phyloP scores from a whole-genome alignment of 768 basidiomycete species.

The Tricholoma saponaceum region DNA sequence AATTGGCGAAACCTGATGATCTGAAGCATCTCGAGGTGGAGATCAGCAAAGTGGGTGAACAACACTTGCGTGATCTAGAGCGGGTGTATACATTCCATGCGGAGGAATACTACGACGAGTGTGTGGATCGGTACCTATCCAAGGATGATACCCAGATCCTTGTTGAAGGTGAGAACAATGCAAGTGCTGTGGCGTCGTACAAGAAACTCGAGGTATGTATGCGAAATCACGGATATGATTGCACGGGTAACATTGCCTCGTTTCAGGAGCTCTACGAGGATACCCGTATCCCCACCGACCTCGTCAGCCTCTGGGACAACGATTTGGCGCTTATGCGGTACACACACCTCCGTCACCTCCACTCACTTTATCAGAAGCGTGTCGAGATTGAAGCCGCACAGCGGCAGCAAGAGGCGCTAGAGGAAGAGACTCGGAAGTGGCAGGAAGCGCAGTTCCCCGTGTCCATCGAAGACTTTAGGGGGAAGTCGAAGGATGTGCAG shows the following conservation, averaged over 20 bases:
- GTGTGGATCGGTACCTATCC: constrained; percentile 27
- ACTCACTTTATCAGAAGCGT: constrained; percentile 15
- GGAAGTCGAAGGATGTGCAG: constrained; percentile 37
- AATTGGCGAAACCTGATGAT: constrained; percentile 26
- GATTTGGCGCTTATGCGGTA: constrained; percentile 27
- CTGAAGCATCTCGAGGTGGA: constrained; percentile 20
- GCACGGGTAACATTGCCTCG: not conserved
- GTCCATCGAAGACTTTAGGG: constrained; percentile 28
- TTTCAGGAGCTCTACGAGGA: constrained; percentile 23
- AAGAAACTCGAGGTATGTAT: constrained; percentile 19
- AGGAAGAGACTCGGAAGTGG: constrained; percentile 21
- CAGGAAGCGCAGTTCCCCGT: constrained; percentile 30
- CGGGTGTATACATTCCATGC: constrained; percentile 32
- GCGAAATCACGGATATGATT: not conserved
- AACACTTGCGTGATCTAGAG: constrained; percentile 33
- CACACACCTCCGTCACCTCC: constrained; percentile 24
- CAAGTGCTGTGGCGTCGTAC: constrained; percentile 13
- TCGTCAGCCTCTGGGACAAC: constrained; percentile 23
- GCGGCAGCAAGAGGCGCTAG: constrained; percentile 2
- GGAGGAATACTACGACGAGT: constrained; percentile 31
- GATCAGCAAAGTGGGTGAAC: constrained; percentile 22
- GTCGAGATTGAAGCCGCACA: constrained; percentile 9
- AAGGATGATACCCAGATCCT: constrained; percentile 25
- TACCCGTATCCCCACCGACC: constrained; percentile 13
- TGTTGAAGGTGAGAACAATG: constrained; percentile 17